A percentile compares a stretch with the other conserved stretches of the same genome.
These are phyloP conservation scores for Leishmania tarentolae DNA, from an alignment of 208 protist species.

Conservation along the genomic window DNA sequence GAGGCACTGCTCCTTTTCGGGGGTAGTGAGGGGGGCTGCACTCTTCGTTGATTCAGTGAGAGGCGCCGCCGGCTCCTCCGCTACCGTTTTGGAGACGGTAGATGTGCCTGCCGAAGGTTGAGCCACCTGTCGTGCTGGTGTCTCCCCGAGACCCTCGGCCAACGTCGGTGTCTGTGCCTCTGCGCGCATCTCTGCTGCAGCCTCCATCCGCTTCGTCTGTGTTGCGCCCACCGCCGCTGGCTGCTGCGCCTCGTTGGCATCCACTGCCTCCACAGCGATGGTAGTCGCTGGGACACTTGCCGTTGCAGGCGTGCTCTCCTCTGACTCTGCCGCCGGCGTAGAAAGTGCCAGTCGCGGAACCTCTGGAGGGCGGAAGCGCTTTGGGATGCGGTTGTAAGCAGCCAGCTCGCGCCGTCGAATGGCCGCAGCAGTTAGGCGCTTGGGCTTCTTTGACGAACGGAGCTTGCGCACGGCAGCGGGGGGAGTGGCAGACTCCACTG, in stretches of 20 bases:
- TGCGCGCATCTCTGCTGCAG: not conserved
- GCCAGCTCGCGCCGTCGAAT: slow-evolving; percentile 29
- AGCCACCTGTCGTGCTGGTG: slow-evolving; percentile 3
- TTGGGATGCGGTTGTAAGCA: slow-evolving; percentile 29
- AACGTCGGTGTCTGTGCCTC: not conserved
- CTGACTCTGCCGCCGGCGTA: slow-evolving; percentile 4
- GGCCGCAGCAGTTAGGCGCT: slow-evolving; percentile 21
- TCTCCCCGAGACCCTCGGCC: slow-evolving; percentile 2
- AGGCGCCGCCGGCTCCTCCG: not conserved
- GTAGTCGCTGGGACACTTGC: not conserved
- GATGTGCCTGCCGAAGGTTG: not conserved
- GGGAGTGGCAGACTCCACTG: not conserved
- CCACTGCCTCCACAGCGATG: not conserved
- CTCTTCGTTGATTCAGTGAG: not conserved
- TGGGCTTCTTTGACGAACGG: slow-evolving; percentile 6
- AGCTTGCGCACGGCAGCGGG: slow-evolving; percentile 7
- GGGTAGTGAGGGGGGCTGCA: not conserved
- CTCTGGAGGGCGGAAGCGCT: slow-evolving; percentile 16
- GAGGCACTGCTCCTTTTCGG: not conserved
- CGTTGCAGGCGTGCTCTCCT: not conserved
- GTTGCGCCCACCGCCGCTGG: not conserved
- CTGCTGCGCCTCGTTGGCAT: not conserved
- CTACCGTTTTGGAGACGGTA: not conserved
- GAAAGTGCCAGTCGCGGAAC: slow-evolving; percentile 1
- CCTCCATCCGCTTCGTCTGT: not conserved